Evolutionary conservation across 257 asterid species (phyloP), one percentile per base, ranked within the genome.

Genomic region (Handroanthus guayacan): DNA sequence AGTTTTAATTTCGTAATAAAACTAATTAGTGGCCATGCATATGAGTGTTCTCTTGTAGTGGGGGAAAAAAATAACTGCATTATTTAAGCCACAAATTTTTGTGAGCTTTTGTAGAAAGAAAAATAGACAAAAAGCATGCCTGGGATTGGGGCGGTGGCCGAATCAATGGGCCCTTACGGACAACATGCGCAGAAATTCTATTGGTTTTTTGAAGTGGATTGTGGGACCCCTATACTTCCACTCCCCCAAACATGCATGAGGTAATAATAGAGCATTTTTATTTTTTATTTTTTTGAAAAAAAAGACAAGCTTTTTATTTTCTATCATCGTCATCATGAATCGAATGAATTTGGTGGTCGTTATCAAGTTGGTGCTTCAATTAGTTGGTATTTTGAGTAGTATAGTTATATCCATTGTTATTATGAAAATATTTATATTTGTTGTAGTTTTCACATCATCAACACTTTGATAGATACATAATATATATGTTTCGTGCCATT

Each of bases 61-160:
- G 1, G 1, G 1, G 1, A 25, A 25, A 25, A 25, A 25, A 25
- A 72, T 20, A 67, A 55, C 56, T 14, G 69, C 45, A 36, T 20
- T 56, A 31, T 66, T 67, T 55, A 16, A 56, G 41, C 70, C 69
- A 76, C 69, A 44, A 13, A 25, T 25, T 25, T 12, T 50, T 54
- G 2, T 8, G 14, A 2, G 9, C 10, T 50, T 37, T 36, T 14
- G 5, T 36, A 13, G 2, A 9, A 11, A 50, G 43, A 18, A 10
- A 11, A 20, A 17, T 41, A 7, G 38, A 16, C 3, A 3, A 12
- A 6, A 52, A 48, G 78, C 74, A 17, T 62, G 75, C 75, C 57
- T 37, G 58, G 58, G 61, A 44, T 31, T 79, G 75, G 84, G 81
- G 75, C 84, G 84, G 84, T 80, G 80, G 77, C 64, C 34, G 80